Conservation (phyloP, 2,329 filamentous ascomycete genomes). For the Cladosporium sphaerospermum region DNA sequence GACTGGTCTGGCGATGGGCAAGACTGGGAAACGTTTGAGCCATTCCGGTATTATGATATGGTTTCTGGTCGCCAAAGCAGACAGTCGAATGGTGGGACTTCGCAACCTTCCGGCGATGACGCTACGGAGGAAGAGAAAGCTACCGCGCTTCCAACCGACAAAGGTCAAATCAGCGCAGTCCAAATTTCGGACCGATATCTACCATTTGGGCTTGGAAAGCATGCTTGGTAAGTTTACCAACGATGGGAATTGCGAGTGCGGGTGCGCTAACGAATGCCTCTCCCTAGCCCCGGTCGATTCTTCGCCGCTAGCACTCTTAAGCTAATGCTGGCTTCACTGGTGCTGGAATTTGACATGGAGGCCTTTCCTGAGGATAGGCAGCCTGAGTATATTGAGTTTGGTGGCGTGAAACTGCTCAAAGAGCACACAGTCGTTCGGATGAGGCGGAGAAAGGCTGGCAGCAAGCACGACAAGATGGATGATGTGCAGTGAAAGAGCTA, state of each 20-base stretch:
- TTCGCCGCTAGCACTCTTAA: constrained; percentile 15
- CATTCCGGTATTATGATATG: constrained; percentile 4
- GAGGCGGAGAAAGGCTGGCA: neutral
- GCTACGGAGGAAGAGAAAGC: constrained; percentile 1
- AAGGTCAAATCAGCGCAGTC: constrained; percentile 6
- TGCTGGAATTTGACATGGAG: constrained; percentile 15
- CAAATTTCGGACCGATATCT: constrained; percentile 12
- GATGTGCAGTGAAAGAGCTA: too few species aligned
- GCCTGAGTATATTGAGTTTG: constrained; percentile 9
- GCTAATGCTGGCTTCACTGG: constrained; percentile 13
- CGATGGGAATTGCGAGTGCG: neutral
- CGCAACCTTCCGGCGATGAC: neutral
- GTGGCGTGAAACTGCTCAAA: constrained; percentile 1
- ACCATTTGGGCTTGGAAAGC: constrained; percentile 15
- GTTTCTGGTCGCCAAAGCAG: neutral
- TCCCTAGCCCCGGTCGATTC: constrained; percentile 15
- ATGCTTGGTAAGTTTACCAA: constrained; percentile 11
- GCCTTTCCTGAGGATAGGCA: constrained; percentile 8
- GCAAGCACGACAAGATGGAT: too few species aligned
- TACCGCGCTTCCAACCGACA: neutral
- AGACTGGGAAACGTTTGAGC: neutral
- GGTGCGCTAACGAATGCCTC: neutral
- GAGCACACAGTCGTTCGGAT: constrained; percentile 6
- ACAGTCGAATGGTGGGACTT: neutral
- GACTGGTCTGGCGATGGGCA: neutral